Base-by-base conservation (phyloP, 225 moss, liverwort and hornwort species). In the Physcomitrium patens region DNA sequence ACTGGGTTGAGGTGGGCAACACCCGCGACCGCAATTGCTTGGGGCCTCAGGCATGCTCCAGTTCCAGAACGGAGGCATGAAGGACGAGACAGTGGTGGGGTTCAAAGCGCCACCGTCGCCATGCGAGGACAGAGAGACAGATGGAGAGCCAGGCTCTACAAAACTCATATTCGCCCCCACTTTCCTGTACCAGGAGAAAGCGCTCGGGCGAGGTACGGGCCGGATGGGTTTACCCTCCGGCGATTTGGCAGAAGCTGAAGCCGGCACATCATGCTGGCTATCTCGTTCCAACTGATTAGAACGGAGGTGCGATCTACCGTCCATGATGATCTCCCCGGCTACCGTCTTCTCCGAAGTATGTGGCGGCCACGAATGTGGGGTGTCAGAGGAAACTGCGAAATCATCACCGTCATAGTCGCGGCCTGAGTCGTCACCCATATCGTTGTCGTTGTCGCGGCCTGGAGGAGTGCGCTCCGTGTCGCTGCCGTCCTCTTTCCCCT, bases 1-100 rank as follows among this genome's bases (percentile, higher is more conserved):
- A 64, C 76, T 67, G 42, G 69, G 51, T 45, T 77, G 81, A 7
- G 82, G 80, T 12, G 82, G 85, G 61, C 91, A 93, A 66, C 93
- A 93, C 10, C 93, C 93, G 9, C 93, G 83, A 10, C 91, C 82
- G 65, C 93, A 93, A 55, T 85, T 78, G 75, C 82, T 85, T 3
- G 93, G 93, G 12, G 87, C 84, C 9, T 76, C 52, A 1, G 83
- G 78, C 37, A 73, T 46, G 59, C 70, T 82, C 90, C 92, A 86
- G 4, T 52, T 31, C 77, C 78, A 72, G 12, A 72, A 63, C 7
- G 89, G 76, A n/a, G 70, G 78, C 70, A 69, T 74, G 68, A 82
- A 74, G 4, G 85, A 74, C 27, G 84, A 68, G 9, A 76, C 27
- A 4, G 53, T 74, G 53, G 44, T 73, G 1, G 84, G 62, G 12